Percentiles rank a stretch among this genome's conserved stretches.
Evolutionary conservation across 2,329 filamentous ascomycete genomes (phyloP).

Genomic region (Lasiodiplodia gonubiensis): DNA sequence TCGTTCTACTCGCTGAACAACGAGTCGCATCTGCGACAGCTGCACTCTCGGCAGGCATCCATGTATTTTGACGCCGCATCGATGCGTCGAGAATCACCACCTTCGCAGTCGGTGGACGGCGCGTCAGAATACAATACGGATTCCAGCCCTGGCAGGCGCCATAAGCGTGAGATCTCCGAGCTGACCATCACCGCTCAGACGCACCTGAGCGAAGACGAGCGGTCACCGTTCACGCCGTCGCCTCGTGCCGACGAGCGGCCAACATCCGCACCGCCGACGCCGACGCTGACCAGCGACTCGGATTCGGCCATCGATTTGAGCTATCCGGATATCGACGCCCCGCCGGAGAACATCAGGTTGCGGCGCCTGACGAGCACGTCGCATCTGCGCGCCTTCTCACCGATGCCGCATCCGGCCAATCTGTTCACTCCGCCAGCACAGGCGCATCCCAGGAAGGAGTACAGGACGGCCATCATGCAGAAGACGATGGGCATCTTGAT

Average conservation of each 20-base stretch:
- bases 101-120: constrained; percentile 3
- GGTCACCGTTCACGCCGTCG: constrained; percentile 19
- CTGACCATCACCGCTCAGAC: constrained; percentile 39
- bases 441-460: constrained; percentile 41
- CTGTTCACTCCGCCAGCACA: constrained; percentile 62
- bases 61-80: constrained; percentile 25
- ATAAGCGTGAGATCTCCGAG: constrained; percentile 46
- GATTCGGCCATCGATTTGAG: constrained; percentile 47
- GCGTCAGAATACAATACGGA: constrained; percentile 6
- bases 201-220: constrained; percentile 31
- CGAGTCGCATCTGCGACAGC: constrained; percentile 7
- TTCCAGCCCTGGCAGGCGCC: constrained; percentile 32
- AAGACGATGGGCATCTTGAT: constrained; percentile 80
- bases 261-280: constrained; percentile 49
- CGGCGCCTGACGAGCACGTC: constrained; percentile 59
- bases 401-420: constrained; percentile 71
- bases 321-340: constrained; percentile 48
- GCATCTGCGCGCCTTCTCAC: constrained; percentile 63
- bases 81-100: constrained; percentile 10
- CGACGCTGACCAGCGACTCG: constrained; percentile 52
- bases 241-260: constrained; percentile 33
- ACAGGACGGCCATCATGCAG: constrained; percentile 65
- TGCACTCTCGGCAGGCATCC: constrained; percentile 5
- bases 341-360: constrained; percentile 45
- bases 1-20: constrained; percentile 45